These are phyloP conservation scores for Trichosanthes cucumerina DNA, from an alignment of 306 rosid species.

Conservation along the genomic window DNA sequence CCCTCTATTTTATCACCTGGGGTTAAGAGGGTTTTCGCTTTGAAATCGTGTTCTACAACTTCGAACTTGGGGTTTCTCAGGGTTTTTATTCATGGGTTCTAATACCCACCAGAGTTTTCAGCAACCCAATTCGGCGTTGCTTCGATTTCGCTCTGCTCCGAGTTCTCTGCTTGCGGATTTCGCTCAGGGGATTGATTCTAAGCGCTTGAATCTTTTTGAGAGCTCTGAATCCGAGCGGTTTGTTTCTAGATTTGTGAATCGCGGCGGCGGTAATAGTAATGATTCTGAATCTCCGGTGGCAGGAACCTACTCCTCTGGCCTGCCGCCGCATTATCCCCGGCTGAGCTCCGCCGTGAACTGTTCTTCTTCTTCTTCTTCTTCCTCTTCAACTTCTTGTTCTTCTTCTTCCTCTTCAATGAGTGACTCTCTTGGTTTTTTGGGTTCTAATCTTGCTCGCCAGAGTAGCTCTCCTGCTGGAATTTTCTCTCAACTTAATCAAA, in stretches of 20 bases:
- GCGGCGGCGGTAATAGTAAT: slow-evolving; percentile 12
- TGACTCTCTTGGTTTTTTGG: slow-evolving; percentile 35
- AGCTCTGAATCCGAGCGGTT: slow-evolving; percentile 36
- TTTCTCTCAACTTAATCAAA: slow-evolving; percentile 43
- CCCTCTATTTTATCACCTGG: slow-evolving; percentile 21
- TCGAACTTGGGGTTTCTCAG: background rate
- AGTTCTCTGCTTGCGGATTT: slow-evolving; percentile 33
- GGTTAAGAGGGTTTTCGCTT: background rate
- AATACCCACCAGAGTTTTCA: slow-evolving; percentile 29
- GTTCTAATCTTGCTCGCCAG: slow-evolving; percentile 44
- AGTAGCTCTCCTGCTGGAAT: slow-evolving; percentile 53
- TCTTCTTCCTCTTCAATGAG: slow-evolving; percentile 27
- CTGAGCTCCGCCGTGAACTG: slow-evolving; percentile 26
- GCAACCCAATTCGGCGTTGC: slow-evolving; percentile 48
- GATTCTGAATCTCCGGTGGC: slow-evolving; percentile 23
- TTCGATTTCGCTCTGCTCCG: slow-evolving; percentile 70
- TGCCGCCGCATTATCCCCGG: slow-evolving; percentile 86
- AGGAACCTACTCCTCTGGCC: slow-evolving; percentile 21
- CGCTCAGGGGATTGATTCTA: slow-evolving; percentile 15
- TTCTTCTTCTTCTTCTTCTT: slow-evolving; percentile 15
- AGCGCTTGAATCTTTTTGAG: slow-evolving; percentile 15
- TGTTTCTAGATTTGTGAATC: slow-evolving; percentile 30
- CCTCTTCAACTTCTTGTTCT: slow-evolving; percentile 14
- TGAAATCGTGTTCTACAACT: background rate
- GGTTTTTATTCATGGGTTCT: slow-evolving; percentile 43